These are phyloP conservation scores for Kickxella alabastrina DNA, from an alignment of 192 early-diverging fungal species.

Conservation along the genomic window DNA sequence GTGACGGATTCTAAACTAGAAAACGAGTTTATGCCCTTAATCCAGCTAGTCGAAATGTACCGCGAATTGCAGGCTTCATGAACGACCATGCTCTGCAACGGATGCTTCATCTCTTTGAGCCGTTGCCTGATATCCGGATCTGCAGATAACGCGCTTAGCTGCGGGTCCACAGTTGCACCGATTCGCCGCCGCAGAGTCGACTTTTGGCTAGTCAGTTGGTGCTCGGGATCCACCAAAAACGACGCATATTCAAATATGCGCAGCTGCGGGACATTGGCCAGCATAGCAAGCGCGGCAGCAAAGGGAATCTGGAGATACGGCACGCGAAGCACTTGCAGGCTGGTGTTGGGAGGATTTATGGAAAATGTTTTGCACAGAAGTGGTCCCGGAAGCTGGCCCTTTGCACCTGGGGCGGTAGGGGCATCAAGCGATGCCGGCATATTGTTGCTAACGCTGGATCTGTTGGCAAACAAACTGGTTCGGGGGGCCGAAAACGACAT, in stretches of 20 bases:
- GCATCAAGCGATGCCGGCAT: not conserved
- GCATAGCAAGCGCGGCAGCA: conserved; percentile 19
- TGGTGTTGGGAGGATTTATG: conserved; percentile 15
- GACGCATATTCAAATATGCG: conserved; percentile 34
- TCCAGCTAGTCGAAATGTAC: conserved; percentile 43
- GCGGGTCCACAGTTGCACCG: conserved; percentile 10
- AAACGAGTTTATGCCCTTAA: conserved; percentile 40
- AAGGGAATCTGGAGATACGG: conserved; percentile 43
- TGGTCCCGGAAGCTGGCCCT: conserved; percentile 18
- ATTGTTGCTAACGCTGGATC: not conserved
- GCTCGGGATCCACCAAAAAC: conserved; percentile 13
- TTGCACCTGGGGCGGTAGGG: not conserved
- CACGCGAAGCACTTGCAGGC: conserved; percentile 25
- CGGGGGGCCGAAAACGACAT: conserved; percentile 21
- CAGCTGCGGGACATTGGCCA: conserved; percentile 34
- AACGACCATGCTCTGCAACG: conserved; percentile 35
- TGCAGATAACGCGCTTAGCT: conserved; percentile 35
- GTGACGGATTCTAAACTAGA: conserved; percentile 21
- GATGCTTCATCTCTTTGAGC: conserved; percentile 23
- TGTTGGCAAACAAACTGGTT: conserved; percentile 7
- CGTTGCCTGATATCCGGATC: conserved; percentile 35
- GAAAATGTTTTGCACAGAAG: conserved; percentile 22
- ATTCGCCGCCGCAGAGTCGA: conserved; percentile 37
- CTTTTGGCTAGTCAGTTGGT: conserved; percentile 9
- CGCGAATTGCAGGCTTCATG: conserved; percentile 39